A percentile compares a stretch with the other conserved stretches of the same genome.
phyloP scores from a whole-genome alignment of 2,329 filamentous ascomycete species.

The Blastomyces parvus region DNA sequence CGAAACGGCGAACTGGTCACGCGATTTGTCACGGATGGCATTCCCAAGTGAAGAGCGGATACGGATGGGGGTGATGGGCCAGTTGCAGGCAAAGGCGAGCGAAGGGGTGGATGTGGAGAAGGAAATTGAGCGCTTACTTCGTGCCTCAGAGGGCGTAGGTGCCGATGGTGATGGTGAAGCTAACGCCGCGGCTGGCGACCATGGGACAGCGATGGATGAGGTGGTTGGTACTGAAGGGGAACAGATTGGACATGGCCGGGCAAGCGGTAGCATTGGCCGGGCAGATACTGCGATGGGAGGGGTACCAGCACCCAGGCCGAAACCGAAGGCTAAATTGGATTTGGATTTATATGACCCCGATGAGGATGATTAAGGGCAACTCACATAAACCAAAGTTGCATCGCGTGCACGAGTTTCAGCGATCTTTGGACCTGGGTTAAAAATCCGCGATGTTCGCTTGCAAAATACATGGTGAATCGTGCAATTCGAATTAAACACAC shows the following conservation, averaged over 20 bases:
- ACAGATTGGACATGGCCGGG: constrained; percentile 17
- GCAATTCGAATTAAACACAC: background rate
- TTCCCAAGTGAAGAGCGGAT: constrained; percentile 39
- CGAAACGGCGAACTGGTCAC: constrained; percentile 32
- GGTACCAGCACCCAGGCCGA: constrained; percentile 19
- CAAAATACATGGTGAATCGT: background rate
- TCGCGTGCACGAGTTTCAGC: no score
- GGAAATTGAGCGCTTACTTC: constrained; percentile 35
- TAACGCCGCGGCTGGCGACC: constrained; percentile 20
- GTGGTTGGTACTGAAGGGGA: constrained; percentile 17
- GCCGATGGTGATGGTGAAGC: constrained; percentile 37
- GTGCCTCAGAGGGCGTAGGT: constrained; percentile 50
- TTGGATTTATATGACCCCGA: constrained; percentile 39
- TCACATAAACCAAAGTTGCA: background rate
- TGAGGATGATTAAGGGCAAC: constrained; percentile 30
- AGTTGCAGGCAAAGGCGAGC: constrained; percentile 34
- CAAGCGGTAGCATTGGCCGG: background rate
- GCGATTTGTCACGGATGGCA: constrained; percentile 34
- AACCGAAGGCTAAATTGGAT: constrained; percentile 34
- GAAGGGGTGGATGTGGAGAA: constrained; percentile 51
- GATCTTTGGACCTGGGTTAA: no score
- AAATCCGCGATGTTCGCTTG: background rate
- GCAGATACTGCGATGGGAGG: constrained; percentile 12
- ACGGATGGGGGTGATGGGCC: constrained; percentile 38
- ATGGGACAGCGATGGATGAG: constrained; percentile 22